These are phyloP conservation scores for Eutrema heterophyllum DNA, from an alignment of 345 rosid species.

Conservation along the genomic window DNA sequence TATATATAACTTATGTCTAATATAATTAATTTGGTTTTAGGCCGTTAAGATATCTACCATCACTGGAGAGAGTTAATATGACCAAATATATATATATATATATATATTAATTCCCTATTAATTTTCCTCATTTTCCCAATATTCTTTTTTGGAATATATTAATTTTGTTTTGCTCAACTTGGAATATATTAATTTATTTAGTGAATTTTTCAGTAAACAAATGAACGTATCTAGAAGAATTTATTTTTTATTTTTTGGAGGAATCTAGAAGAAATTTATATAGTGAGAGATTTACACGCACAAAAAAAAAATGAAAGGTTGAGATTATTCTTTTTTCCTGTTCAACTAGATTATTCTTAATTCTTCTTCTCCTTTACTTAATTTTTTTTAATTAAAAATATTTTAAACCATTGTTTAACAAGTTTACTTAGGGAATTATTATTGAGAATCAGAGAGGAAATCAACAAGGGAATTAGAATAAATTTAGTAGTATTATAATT, in stretches of 20 bases:
- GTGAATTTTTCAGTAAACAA: background rate
- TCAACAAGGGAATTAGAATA: slow-evolving; percentile 4
- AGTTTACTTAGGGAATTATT: background rate
- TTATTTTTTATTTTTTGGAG: too few species aligned
- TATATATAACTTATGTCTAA: background rate
- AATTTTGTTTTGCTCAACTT: background rate
- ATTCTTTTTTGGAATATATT: background rate
- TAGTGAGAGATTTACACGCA: background rate
- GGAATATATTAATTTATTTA: background rate
- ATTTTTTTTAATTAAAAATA: background rate
- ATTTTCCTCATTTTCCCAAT: background rate
- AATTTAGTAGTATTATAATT: background rate
- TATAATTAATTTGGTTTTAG: background rate
- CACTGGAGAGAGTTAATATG: background rate
- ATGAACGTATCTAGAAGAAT: background rate
- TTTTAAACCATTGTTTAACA: background rate
- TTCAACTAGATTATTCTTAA: background rate
- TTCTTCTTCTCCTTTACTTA: background rate
- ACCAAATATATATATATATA: too few species aligned
- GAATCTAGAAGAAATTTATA: background rate
- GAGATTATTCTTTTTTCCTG: background rate
- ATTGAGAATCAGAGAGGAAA: background rate
- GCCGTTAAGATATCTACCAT: background rate
- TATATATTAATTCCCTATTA: background rate
- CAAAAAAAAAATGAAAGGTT: background rate